phyloP scores from a whole-genome alignment of 257 asterid species.

The Scutellaria barbata region DNA sequence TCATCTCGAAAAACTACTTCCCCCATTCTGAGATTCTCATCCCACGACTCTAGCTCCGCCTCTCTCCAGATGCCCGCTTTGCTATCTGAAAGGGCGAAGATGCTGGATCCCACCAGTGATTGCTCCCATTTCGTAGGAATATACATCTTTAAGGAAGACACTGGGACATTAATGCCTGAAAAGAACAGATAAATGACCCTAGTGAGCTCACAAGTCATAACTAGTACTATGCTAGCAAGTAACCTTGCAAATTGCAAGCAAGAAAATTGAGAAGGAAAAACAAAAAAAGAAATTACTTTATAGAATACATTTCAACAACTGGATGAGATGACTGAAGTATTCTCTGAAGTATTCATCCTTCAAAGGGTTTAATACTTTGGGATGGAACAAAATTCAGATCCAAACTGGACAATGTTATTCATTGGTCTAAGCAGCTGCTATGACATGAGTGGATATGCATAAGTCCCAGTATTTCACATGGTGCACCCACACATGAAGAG shows the following conservation, averaged over 20 bases:
- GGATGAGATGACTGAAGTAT: constrained; percentile 23
- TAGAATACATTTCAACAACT: constrained; percentile 1
- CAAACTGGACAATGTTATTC: constrained; percentile 7
- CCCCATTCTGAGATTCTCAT: constrained; percentile 60
- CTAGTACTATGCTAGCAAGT: constrained; percentile 14
- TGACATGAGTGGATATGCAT: constrained; percentile 1
- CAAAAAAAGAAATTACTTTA: neutral
- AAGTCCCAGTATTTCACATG: constrained; percentile 8
- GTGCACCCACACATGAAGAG: constrained; percentile 26
- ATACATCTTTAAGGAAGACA: constrained; percentile 69
- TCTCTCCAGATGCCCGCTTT: constrained; percentile 77
- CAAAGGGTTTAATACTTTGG: neutral
- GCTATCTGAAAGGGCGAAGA: constrained; percentile 76
- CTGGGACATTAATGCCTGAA: constrained; percentile 73
- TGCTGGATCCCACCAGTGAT: constrained; percentile 78
- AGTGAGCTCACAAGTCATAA: neutral
- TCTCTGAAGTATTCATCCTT: constrained; percentile 22
- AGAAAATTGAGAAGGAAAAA: neutral
- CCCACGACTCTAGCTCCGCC: constrained; percentile 93
- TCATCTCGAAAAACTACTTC: constrained; percentile 71
- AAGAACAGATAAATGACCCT: constrained; percentile 20
- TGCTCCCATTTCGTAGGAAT: constrained; percentile 77
- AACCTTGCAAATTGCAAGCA: constrained; percentile 21
- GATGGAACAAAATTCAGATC: constrained; percentile 11
- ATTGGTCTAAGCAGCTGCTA: constrained; percentile 25